A percentile compares a stretch with the other conserved stretches of the same genome.
Evolutionary conservation across 352 stramenopile genomes (phyloP).

Genomic region (Thalassiosira hispida): DNA sequence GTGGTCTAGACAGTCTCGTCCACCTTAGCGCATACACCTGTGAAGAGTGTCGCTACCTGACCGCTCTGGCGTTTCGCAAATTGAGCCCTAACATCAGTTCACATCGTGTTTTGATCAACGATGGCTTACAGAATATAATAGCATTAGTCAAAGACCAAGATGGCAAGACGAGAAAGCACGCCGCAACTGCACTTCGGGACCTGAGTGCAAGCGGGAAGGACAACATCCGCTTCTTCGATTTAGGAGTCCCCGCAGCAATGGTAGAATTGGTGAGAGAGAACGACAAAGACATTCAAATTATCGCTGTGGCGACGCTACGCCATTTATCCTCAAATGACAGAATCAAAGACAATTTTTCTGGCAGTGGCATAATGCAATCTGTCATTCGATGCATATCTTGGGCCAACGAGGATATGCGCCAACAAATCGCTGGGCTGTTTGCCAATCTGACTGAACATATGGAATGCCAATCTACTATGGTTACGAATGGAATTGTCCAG

Average conservation of each 20-base stretch:
- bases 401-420: constrained; percentile 91
- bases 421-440: constrained; percentile 91
- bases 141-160: constrained; percentile 91
- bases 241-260: constrained; percentile 89
- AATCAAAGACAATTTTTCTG: constrained; percentile 79
- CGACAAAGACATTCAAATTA: constrained; percentile 89
- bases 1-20: constrained; percentile 91
- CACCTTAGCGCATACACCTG: constrained; percentile 90
- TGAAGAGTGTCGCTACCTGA: constrained; percentile 94
- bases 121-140: constrained; percentile 91
- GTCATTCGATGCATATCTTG: constrained; percentile 89
- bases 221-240: constrained; percentile 65
- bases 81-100: constrained; percentile 91
- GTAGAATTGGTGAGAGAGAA: constrained; percentile 89
- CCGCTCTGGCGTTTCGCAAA: constrained; percentile 93
- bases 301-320: constrained; percentile 90
- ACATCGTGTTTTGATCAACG: constrained; percentile 89
- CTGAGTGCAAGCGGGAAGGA: constrained; percentile 49
- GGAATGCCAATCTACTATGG: constrained; percentile 88
- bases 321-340: constrained; percentile 88
- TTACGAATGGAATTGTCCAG: constrained; percentile 89
- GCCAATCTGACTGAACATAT: constrained; percentile 93
- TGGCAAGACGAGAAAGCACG: constrained; percentile 89
- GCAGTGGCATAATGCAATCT: constrained; percentile 81
- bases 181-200: constrained; percentile 88